A percentile compares a stretch with the other conserved stretches of the same genome.
Conservation (phyloP, 305 asterid species). For the Nicotiana rustica region DNA sequence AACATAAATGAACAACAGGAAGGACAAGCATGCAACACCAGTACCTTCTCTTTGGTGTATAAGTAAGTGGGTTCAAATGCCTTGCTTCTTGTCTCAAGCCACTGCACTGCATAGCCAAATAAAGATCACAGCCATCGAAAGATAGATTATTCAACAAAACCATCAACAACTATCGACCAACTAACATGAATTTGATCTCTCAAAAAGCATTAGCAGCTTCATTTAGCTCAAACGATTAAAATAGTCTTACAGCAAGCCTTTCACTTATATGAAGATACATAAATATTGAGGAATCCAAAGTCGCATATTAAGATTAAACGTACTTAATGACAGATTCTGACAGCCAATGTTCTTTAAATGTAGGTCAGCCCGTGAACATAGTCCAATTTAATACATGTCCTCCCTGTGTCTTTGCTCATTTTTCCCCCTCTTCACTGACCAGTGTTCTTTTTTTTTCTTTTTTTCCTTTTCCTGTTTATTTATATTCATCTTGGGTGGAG, state of each 20-base stretch:
- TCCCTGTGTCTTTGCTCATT: neutral
- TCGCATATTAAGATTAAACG: neutral
- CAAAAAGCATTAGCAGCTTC: neutral
- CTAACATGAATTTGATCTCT: constrained; percentile 18
- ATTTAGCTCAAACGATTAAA: constrained; percentile 2
- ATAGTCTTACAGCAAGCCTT: neutral
- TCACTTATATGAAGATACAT: constrained; percentile 11
- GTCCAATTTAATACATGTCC: constrained; percentile 6
- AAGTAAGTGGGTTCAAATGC: constrained; percentile 87
- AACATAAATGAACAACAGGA: constrained; percentile 8
- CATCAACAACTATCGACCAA: constrained; percentile 27
- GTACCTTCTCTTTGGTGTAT: constrained; percentile 91
- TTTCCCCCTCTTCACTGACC: neutral
- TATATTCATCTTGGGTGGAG: neutral
- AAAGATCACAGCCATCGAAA: constrained; percentile 42
- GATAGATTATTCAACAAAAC: constrained; percentile 27
- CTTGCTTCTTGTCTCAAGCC: constrained; percentile 94
- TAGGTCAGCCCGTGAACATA: neutral
- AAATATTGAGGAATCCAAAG: constrained; percentile 28
- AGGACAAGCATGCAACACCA: constrained; percentile 5
- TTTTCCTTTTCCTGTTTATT: neutral
- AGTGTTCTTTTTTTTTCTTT: neutral
- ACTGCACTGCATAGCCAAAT: constrained; percentile 75
- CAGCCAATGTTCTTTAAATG: constrained; percentile 9
- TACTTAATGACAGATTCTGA: neutral